Base-by-base conservation (phyloP, 306 rosid species). In the Ormosia emarginata region DNA sequence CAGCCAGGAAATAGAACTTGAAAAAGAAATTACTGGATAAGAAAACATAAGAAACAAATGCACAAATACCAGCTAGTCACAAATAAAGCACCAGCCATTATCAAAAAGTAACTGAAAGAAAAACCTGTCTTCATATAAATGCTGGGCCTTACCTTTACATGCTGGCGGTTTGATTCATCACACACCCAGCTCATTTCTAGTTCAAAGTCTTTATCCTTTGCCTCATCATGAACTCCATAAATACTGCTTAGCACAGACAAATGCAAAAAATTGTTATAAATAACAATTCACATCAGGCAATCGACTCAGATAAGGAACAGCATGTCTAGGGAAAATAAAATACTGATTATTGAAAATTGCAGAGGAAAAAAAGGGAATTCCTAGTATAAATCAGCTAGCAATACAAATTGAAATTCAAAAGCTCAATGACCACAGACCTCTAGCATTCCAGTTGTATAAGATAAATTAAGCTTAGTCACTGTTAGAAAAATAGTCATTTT, bases 121-220 rank as follows among this genome's bases (percentile, higher is more conserved):
- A 66, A 66, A 59, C 43, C 15, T 24, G 3, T 6, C 63, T 6
- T 55, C 53, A 46, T 3, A 66, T 6, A 30, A 18, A 40, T 66
- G 69, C 50, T 32, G 12, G 52, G 49, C 9, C 67, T 52, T 88
- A 92, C 98, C 99, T 95, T 95, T 87, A 83, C 89, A 80, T 95
- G 99, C 63, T 78, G 97, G 50, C 94, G 99, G 66, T 92, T 93
- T 69, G 99, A 95, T 86, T 95, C 98, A 30, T 95, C 98, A 74
- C 99, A 95, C 75, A 95, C 95, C 99, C 99, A 95, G 87, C 98
- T 95, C 94, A 95, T 82, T 81, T 95, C 99, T 67, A 95, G 88
- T 66, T 95, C 99, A 44, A 95, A 95, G 52, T 93, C 98, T 82
- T 93, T 95, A 87, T 95, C 99, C 86, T 95, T 95, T 1, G 98